Evolutionary conservation across 345 rosid species (phyloP).

Genomic region (Bruguiera parviflora): DNA sequence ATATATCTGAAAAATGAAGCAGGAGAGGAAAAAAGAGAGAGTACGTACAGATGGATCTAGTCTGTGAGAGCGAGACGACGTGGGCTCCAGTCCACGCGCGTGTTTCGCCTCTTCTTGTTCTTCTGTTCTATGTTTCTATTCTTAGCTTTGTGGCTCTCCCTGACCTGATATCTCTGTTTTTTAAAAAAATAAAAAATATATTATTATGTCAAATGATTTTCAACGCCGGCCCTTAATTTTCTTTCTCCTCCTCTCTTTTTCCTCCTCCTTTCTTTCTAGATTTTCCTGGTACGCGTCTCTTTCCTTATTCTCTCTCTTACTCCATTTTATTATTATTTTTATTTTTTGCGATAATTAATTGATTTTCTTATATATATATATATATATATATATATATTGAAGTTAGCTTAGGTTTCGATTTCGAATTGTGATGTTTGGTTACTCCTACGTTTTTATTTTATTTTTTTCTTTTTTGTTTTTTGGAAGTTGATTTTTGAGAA

Average conservation of each 20-base stretch:
- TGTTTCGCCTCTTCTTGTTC: constrained; percentile 1
- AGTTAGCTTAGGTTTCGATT: background rate
- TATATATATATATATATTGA: background rate
- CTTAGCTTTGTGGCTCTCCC: background rate
- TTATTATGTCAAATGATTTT: background rate
- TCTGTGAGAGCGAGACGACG: constrained; percentile 11
- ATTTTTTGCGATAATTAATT: background rate
- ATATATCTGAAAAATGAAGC: background rate
- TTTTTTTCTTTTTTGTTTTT: no score
- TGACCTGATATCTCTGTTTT: background rate
- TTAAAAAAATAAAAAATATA: no score
- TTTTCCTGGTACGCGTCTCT: constrained; percentile 25
- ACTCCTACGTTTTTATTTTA: background rate
- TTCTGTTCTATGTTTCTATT: no score
- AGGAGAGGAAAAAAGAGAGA: background rate
- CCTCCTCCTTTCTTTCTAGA: background rate
- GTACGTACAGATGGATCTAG: constrained; percentile 17
- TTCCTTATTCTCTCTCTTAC: background rate
- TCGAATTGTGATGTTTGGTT: background rate
- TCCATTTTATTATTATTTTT: background rate
- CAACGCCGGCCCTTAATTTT: background rate
- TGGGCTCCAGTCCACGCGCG: constrained; percentile 27
- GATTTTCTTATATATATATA: background rate
- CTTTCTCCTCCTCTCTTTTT: background rate
- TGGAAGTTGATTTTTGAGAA: background rate